These are phyloP conservation scores for Vanderwaltozyma verrucispora DNA, from an alignment of 805 yeast genomes.

Conservation along the genomic window DNA sequence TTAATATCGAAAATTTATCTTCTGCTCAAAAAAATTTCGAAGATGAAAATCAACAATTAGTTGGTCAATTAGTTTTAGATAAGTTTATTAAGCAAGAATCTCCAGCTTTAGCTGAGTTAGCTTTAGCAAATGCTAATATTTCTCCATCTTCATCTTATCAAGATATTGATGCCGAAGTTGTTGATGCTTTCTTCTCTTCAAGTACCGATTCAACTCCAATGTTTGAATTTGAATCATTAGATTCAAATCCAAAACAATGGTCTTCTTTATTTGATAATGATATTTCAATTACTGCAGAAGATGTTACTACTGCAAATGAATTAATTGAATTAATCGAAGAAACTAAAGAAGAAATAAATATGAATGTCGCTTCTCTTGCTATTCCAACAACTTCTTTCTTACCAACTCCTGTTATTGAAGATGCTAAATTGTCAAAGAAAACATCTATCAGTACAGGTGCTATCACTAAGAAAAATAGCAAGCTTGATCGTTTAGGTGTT, in stretches of 20 bases:
- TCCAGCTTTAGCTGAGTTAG: conserved; percentile 1
- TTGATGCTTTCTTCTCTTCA: conserved; percentile 39
- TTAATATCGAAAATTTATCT: background rate
- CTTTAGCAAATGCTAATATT: background rate
- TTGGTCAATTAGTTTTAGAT: conserved; percentile 20
- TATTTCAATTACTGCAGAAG: conserved; percentile 31
- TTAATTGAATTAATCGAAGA: conserved; percentile 11
- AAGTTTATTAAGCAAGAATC: conserved; percentile 15
- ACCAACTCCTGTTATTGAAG: conserved; percentile 28
- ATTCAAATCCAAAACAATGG: conserved; percentile 40
- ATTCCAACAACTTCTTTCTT: conserved; percentile 16
- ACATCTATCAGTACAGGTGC: conserved; percentile 14
- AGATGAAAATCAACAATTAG: conserved; percentile 7
- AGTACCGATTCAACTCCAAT: conserved; percentile 49
- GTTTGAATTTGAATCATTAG: conserved; percentile 30
- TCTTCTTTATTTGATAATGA: conserved; percentile 47
- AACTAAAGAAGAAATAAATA: background rate
- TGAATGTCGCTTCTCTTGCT: conserved; percentile 2
- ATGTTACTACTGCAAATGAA: conserved; percentile 22
- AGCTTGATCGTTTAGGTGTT: conserved; percentile 63
- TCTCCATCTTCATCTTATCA: conserved; percentile 1
- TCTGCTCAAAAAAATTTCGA: background rate
- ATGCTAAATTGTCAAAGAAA: conserved; percentile 9
- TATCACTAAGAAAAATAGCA: conserved; percentile 20
- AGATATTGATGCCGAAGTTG: conserved; percentile 50